Conservation (phyloP, 2,329 filamentous ascomycete species). For the Fusarium sp. region DNA sequence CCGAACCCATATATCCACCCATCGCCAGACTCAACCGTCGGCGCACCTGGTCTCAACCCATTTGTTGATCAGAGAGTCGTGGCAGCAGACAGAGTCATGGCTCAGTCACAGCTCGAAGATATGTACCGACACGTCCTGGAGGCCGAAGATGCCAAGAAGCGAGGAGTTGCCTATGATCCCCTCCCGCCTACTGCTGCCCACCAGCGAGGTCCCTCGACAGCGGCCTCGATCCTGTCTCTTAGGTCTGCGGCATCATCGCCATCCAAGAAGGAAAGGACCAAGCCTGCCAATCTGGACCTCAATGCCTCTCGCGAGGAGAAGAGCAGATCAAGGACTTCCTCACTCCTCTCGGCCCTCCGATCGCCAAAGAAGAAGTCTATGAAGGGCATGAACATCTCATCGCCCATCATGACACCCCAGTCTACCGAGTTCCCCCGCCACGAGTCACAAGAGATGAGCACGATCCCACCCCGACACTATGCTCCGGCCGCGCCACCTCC, state of each 20-base stretch:
- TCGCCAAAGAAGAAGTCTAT: slow-evolving; percentile 64
- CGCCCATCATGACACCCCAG: slow-evolving; percentile 70
- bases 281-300: slow-evolving; percentile 61
- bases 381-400: slow-evolving; percentile 66
- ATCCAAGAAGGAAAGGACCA: slow-evolving; percentile 57
- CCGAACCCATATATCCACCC: slow-evolving; percentile 56
- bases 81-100: slow-evolving; percentile 74
- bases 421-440: slow-evolving; percentile 65
- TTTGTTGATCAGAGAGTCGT: slow-evolving; percentile 81
- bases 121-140: slow-evolving; percentile 93
- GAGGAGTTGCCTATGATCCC: slow-evolving; percentile 60
- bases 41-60: slow-evolving; percentile 66
- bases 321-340: slow-evolving; percentile 64
- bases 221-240: slow-evolving; percentile 35
- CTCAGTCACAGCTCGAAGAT: slow-evolving; percentile 84
- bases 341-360: slow-evolving; percentile 66
- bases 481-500: slow-evolving; percentile 65
- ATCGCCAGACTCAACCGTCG: slow-evolving; percentile 56
- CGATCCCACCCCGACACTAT: slow-evolving; percentile 66
- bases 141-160: slow-evolving; percentile 75
- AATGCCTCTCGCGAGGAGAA: slow-evolving; percentile 55
- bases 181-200: slow-evolving; percentile 45
- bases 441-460: slow-evolving; percentile 63
- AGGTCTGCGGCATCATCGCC: slow-evolving; percentile 46
- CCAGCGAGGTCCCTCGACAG: slow-evolving; percentile 32